These are phyloP conservation scores for Barbatosphaeria neglecta DNA, from an alignment of 495 filamentous ascomycete genomes.

Conservation along the genomic window DNA sequence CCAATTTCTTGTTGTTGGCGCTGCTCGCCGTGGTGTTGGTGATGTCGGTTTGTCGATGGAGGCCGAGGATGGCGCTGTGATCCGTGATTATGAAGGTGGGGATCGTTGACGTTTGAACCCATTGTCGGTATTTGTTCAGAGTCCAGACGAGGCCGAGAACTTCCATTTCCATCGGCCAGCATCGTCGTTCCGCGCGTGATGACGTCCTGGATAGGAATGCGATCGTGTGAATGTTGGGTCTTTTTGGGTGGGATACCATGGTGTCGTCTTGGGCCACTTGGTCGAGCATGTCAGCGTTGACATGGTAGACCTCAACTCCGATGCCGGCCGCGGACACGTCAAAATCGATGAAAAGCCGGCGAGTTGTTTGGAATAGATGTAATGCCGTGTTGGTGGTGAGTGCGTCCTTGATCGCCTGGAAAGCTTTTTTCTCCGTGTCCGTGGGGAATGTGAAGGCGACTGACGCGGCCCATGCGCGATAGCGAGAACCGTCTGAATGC, in stretches of 20 bases:
- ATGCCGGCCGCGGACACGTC: background rate
- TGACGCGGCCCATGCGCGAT: background rate
- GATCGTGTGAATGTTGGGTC: background rate
- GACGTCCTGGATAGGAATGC: background rate
- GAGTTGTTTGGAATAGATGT: background rate
- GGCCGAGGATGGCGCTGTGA: background rate
- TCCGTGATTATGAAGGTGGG: background rate
- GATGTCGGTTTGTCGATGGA: background rate
- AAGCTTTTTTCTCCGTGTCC: background rate
- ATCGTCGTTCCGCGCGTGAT: background rate
- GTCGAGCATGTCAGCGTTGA: background rate
- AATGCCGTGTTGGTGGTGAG: background rate
- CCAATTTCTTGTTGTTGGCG: background rate
- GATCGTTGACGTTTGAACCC: background rate
- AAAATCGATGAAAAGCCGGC: background rate
- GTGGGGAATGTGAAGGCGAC: background rate
- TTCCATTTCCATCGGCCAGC: background rate
- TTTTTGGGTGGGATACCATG: background rate
- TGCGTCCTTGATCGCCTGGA: background rate
- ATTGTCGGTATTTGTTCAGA: background rate
- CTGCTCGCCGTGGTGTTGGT: background rate
- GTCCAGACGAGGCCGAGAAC: background rate
- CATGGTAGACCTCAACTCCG: background rate
- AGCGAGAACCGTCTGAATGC: background rate
- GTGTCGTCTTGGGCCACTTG: background rate